Evolutionary conservation across 805 yeast species (phyloP), one percentile per base, ranked within the genome.

Genomic region (Candida vaughaniae): DNA sequence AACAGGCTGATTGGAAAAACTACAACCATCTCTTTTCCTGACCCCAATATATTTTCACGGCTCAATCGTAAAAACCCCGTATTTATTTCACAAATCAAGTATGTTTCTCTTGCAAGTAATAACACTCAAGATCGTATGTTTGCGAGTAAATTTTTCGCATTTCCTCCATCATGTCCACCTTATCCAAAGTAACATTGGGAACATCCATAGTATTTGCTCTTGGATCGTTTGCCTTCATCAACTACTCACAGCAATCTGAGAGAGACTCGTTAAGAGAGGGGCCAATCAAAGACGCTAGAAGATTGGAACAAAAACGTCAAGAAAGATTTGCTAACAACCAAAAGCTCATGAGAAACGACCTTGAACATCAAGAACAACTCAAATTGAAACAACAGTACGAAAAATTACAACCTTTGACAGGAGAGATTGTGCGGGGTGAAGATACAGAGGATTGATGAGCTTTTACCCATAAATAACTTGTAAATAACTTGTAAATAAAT

Each of bases 111-210:
- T n/a, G n/a, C n/a, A n/a, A n/a, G n/a, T n/a, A n/a, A n/a, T n/a
- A n/a, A n/a, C n/a, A n/a, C n/a, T n/a, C n/a, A n/a, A n/a, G n/a
- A n/a, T n/a, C n/a, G n/a, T n/a, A n/a, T n/a, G n/a, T n/a, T n/a
- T n/a, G n/a, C n/a, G n/a, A n/a, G n/a, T n/a, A n/a, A n/a, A n/a
- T n/a, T n/a, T n/a, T n/a, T n/a, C n/a, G n/a, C n/a, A n/a, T n/a
- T n/a, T n/a, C n/a, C n/a, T n/a, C n/a, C n/a, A n/a, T 29, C 18
- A 86, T 87, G 96, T 85, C 95, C 20, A 75, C 83, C 34, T 86
- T 90, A 2, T 79, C 95, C 23, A 87, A 84, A 56, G 60, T 82
- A 20, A 87, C 95, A 3, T 71, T 87, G 27, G 89, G 76, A 0
- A 47, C 73, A 9, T 71, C 87, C 11, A 66, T 78, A 17, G 48